Evolutionary conservation across 2,329 filamentous ascomycete genomes (phyloP), one percentile per base, ranked within the genome.

Genomic region (Xylariaceae sp.): DNA sequence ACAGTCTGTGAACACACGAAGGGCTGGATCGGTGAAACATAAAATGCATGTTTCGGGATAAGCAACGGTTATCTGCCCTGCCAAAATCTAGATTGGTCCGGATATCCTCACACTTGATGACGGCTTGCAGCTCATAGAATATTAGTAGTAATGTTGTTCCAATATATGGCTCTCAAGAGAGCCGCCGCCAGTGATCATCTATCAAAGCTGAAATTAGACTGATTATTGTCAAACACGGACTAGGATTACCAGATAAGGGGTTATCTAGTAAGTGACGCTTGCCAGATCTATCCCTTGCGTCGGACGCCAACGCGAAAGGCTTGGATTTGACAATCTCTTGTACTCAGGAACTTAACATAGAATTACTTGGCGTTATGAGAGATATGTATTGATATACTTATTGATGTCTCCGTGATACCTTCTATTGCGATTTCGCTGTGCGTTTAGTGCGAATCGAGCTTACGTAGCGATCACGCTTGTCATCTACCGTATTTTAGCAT

Each of bases 1-100:
- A 26, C 3, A 23, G 26, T 17, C 23, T 33, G n/a, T 52, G 21
- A 45, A 21, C 33, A 36, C n/a, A 34, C 12, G 31, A 40, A 48
- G n/a, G 28, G 23, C n/a, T 36, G 11, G 24, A 21, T 46, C 19
- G 16, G 59, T 55, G 53, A 11, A 37, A 53, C 52, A 51, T 40
- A 53, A 50, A 19, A 48, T 56, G 59, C 48, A 51, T 56, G 53
- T 60, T 48, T 64, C 56, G 50, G 53, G 37, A 29, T 41, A 31
- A 49, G 14, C 28, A 50, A 36, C 41, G 11, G 47, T 61, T 56
- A 45, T 48, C 28, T 58, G 45, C 39, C 41, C n/a, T 36, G 17
- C 24, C 16, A 37, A 44, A 17, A 48, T 48, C n/a, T 36, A 40
- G 23, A 50, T 43, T 49, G n/a, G 47, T 28, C 34, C 46, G 47